Evolutionary conservation across 305 asterid species (phyloP), one percentile per base, ranked within the genome.

Genomic region (Plantago lanceolata): DNA sequence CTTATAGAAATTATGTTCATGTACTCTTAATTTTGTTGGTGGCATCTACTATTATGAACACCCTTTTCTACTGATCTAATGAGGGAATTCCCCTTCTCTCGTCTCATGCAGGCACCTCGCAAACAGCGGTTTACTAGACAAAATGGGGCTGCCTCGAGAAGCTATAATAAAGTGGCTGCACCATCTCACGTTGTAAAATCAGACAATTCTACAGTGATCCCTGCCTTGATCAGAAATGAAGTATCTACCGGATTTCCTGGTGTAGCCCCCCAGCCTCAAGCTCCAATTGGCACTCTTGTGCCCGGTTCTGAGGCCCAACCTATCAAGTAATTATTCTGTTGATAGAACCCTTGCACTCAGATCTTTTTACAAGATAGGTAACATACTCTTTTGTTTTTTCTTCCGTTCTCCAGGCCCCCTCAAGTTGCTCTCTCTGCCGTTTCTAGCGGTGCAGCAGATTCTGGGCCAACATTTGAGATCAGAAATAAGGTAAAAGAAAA

Each of bases 241-340:
- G 81, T 67, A 66, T 65, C 92, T 62, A 57, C 81, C 45, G 84
- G 75, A 66, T 72, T 49, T 63, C 29, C 67, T 11, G 18, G 74
- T 55, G 66, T 74, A 64, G 69, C 78, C 65, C 76, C 84, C n/a
- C 94, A 81, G 76, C 79, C 87, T 19, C 72, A 77, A 68, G 81
- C 81, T 54, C 93, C 93, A 18, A 81, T 79, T 73, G 96, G 91
- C 73, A 82, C 81, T 64, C 85, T 87, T 77, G 76, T 86, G 49
- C 67, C 73, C 63, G 85, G 71, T 82, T 61, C 75, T 65, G 95
- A 81, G 71, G 45, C 73, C 49, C 90, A 75, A 70, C 43, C 77
- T 50, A 71, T 68, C 74, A 88, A 77, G 99, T 94, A 83, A 60
- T 65, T 58, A 33, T 54, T 63, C 63, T 75, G 56, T 28, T 29